These are phyloP conservation scores for Ensete ventricosum DNA, from an alignment of 176 grass and related monocot genomes.

Conservation along the genomic window DNA sequence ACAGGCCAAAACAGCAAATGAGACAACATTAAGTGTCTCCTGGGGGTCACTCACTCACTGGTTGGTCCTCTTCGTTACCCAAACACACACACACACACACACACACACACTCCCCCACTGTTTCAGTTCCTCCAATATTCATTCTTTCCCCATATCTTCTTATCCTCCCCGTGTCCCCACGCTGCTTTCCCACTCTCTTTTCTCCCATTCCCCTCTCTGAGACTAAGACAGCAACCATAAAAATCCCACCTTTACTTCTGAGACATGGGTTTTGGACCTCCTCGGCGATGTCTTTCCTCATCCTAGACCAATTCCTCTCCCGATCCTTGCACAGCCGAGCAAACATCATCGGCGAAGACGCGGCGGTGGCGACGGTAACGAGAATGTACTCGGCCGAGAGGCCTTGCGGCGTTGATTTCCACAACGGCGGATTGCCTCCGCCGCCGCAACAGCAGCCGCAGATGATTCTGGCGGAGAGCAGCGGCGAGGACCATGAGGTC, in stretches of 20 bases:
- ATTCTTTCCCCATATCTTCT: background rate
- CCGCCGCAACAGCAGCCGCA: constrained; percentile 37
- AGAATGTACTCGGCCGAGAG: constrained; percentile 28
- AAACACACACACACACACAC: too few species aligned
- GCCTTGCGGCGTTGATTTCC: constrained; percentile 12
- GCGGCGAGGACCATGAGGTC: constrained; percentile 53
- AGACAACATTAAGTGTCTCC: too few species aligned
- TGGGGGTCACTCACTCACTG: too few species aligned
- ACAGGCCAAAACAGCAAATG: too few species aligned
- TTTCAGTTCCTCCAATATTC: background rate
- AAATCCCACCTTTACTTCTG: background rate
- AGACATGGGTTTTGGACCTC: constrained; percentile 14
- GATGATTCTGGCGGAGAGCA: constrained; percentile 43
- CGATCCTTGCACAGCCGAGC: constrained; percentile 6
- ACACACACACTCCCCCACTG: background rate
- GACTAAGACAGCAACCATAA: background rate
- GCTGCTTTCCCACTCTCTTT: background rate
- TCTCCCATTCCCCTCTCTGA: background rate
- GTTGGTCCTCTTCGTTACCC: too few species aligned
- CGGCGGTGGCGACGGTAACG: background rate
- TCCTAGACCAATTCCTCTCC: constrained; percentile 32
- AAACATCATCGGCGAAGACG: constrained; percentile 3
- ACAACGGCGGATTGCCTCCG: constrained; percentile 26
- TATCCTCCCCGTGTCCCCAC: background rate
- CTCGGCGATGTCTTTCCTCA: constrained; percentile 32